phyloP scores from a whole-genome alignment of 495 filamentous ascomycete species.

The Chaetomium cochliodes region DNA sequence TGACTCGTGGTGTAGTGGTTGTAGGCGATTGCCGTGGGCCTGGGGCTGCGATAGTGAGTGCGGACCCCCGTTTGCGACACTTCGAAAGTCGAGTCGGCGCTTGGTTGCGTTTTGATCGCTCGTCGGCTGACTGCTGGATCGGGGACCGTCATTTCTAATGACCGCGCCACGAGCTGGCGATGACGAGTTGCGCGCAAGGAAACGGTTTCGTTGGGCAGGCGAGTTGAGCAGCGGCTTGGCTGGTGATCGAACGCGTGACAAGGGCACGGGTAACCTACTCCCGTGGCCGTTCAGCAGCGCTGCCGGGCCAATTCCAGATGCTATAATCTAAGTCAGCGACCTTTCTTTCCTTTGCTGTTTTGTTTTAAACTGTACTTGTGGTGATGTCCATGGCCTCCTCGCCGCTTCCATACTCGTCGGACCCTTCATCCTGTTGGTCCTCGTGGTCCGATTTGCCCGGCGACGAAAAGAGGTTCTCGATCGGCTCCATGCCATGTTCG shows the following conservation, averaged over 20 bases:
- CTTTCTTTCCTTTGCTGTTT: too few relatives aligned
- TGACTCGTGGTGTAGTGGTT: constrained; percentile 24
- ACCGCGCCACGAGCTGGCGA: constrained; percentile 25
- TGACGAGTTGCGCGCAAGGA: constrained; percentile 46
- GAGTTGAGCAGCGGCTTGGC: constrained; percentile 57
- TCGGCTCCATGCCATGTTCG: constrained; percentile 85
- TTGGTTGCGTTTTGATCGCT: constrained; percentile 17
- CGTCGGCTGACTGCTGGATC: constrained; percentile 27
- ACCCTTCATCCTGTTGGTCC: constrained; percentile 19
- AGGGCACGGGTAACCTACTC: constrained; percentile 47
- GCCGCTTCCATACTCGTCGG: constrained; percentile 31
- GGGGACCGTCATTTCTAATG: constrained; percentile 19
- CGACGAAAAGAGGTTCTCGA: constrained; percentile 85
- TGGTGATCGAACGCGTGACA: constrained; percentile 52
- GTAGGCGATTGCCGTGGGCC: constrained; percentile 19
- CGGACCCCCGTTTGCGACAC: constrained; percentile 23
- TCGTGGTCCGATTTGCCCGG: constrained; percentile 48
- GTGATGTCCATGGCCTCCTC: constrained; percentile 47
- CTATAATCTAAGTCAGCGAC: constrained; percentile 15
- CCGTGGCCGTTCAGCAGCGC: constrained; percentile 36
- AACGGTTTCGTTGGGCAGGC: constrained; percentile 52
- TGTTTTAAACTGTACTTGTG: constrained; percentile 32
- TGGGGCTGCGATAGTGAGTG: constrained; percentile 30
- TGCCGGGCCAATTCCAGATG: constrained; percentile 34
- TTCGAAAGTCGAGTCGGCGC: constrained; percentile 47